Base-by-base conservation (phyloP, 352 stramenopile species). In the Globisporangium okanoganense region DNA sequence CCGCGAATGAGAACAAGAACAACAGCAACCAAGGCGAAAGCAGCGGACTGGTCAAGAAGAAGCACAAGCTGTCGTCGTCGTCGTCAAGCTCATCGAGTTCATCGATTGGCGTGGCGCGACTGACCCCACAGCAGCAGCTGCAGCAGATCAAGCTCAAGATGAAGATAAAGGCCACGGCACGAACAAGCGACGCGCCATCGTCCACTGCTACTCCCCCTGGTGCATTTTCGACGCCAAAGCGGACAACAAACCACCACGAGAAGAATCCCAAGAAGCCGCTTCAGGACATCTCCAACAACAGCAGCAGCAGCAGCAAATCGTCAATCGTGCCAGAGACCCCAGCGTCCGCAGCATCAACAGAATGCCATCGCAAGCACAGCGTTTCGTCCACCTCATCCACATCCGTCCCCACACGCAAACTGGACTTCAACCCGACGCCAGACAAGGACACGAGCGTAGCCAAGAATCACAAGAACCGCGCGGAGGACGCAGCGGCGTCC, bases 261-360 rank as follows among this genome's bases (percentile, higher is more conserved):
- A 57, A 31, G 40, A 72, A 71, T 48, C 1, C 44, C 2, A 47
- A 57, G 5, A 72, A 66, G 25, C 65, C 70, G 31, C 65, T 80
- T 1, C 64, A 69, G 27, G 75, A 84, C 53, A 78, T 82, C 50
- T 82, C 73, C 4, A 84, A 84, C 57, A 64, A 44, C 51, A 79
- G 79, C 53, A 62, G 56, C 29, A n/a, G n/a, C n/a, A n/a, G n/a
- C n/a, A n/a, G n/a, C n/a, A n/a, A n/a, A 18, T 18, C 56, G 3
- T 16, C 27, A 53, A 24, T 12, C 51, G 50, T 20, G 31, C 51
- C 20, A 31, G 24, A 59, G 27, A 36, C 55, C 8, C 27, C 22
- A 25, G n/a, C 40, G 43, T n/a, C 14, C 3, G 35, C 10, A 7
- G 2, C 58, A 35, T 14, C 50, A 55, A 2, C 20, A 45, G 47